phyloP scores from a whole-genome alignment of 1,284 basidiomycete genomes.

The Fistulinella staudtii region DNA sequence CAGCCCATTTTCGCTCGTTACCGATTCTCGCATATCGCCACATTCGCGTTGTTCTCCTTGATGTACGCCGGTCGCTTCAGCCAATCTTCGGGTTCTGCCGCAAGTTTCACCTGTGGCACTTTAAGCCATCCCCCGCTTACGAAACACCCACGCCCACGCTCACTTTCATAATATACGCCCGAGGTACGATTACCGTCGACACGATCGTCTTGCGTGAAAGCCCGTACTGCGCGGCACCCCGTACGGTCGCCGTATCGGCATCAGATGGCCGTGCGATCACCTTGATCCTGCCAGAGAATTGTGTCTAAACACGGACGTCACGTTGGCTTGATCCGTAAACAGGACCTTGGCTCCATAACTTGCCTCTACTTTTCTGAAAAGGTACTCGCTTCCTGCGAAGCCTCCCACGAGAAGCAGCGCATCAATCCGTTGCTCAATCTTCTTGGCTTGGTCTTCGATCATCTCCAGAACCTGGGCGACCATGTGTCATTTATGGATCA shows the following conservation, averaged over 20 bases:
- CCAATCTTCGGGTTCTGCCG: slow-evolving; percentile 75
- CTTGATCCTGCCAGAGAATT: slow-evolving; percentile 57
- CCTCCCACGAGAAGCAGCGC: slow-evolving; percentile 81
- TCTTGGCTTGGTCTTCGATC: slow-evolving; percentile 67
- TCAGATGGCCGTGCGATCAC: slow-evolving; percentile 77
- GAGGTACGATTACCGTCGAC: slow-evolving; percentile 72
- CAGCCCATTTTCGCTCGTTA: slow-evolving; percentile 35
- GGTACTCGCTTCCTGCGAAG: slow-evolving; percentile 77
- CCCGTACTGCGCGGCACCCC: slow-evolving; percentile 82
- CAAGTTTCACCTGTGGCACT: slow-evolving; percentile 60
- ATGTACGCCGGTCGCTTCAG: slow-evolving; percentile 80
- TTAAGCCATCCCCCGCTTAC: slow-evolving; percentile 3
- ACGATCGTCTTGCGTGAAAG: slow-evolving; percentile 68
- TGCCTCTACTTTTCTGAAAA: slow-evolving; percentile 71
- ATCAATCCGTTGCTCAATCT: slow-evolving; percentile 64
- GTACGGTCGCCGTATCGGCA: slow-evolving; percentile 77
- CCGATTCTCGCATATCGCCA: slow-evolving; percentile 79
- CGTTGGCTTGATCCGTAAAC: slow-evolving; percentile 11
- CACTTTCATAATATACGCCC: slow-evolving; percentile 81
- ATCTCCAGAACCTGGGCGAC: slow-evolving; percentile 60
- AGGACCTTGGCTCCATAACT: slow-evolving; percentile 20
- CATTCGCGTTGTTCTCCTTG: slow-evolving; percentile 65
- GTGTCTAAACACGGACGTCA: slow-evolving; percentile 41
- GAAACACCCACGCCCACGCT: slow-evolving; percentile 9
- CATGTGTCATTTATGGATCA: slow-evolving; percentile 12